Conservation (phyloP, 2,329 filamentous ascomycete genomes). For the Fusarium miscanthi region DNA sequence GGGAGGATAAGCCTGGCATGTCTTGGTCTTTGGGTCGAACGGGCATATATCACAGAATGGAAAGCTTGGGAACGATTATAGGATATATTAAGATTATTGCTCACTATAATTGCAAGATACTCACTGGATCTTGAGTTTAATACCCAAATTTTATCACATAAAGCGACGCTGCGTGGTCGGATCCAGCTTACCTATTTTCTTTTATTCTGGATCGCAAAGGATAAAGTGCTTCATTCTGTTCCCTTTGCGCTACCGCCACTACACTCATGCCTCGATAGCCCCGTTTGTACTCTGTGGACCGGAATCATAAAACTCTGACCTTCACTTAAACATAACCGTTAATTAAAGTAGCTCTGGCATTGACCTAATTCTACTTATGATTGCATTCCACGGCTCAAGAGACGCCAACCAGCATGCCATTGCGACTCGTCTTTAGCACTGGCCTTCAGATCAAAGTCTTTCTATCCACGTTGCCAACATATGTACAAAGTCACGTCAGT, state of each 20-base stretch:
- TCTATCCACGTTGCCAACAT: not conserved
- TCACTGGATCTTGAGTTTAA: no score
- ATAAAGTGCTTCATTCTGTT: not conserved
- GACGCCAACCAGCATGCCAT: not conserved
- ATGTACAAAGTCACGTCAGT: rapidly evolving
- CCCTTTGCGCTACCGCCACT: rapidly evolving
- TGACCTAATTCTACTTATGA: no score
- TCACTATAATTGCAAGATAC: rapidly evolving
- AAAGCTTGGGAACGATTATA: rapidly evolving
- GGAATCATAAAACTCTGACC: rapidly evolving
- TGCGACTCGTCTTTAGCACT: rapidly evolving
- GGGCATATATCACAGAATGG: not conserved
- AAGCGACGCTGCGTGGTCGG: not conserved
- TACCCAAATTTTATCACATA: rapidly evolving
- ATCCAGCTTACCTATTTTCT: constrained; percentile 7
- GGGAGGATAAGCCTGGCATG: not conserved
- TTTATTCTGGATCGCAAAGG: not conserved
- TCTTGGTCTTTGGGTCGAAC: not conserved
- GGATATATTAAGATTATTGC: rapidly evolving
- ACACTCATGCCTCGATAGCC: not conserved
- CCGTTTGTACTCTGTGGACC: rapidly evolving
- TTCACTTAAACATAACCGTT: rapidly evolving
- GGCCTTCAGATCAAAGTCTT: not conserved
- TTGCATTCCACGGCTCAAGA: rapidly evolving
- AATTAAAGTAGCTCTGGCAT: rapidly evolving